Base-by-base conservation (phyloP, 441 rosid species). In the Manihot esculenta region DNA sequence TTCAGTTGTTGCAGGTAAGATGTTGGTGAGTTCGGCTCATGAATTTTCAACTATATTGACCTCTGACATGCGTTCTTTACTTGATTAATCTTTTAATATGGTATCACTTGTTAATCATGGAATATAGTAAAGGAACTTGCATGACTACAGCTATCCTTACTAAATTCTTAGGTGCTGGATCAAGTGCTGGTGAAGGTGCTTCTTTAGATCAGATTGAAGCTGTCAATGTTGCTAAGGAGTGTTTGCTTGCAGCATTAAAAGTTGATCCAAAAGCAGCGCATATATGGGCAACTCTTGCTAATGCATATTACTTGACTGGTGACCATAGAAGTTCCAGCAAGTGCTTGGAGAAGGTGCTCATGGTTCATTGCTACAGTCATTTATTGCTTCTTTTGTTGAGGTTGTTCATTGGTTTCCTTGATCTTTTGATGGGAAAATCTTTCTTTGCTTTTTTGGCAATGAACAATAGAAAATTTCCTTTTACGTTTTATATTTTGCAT, bases 341-440 rank as follows among this genome's bases (percentile, higher is more conserved):
- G 79, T 94, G 99, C 82, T 88, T 94, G 94, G 98, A 94, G 91
- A 94, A 94, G 99, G 99, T 94, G 89, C 89, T 79, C 83, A 78
- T 81, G 80, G 82, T 75, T 86, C 73, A 75, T 83, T 82, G 81
- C 75, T 82, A 61, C 74, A 62, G 76, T 80, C 79, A 74, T 80
- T 82, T 84, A 72, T 79, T 76, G 79, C 79, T 81, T 85, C 82
- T 75, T 75, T 76, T 87, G 56, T 78, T 83, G 83, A 83, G 87
- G 86, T 86, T 83, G 79, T 87, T 79, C 62, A 62, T 81, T 80
- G 78, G 73, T 82, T 78, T 83, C 82, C 72, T 82, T 83, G 58
- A 74, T 66, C 47, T 68, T 74, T 61, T 70, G 74, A 69, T 47
- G 59, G 66, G 51, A 48, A 74, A 70, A 69, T 21, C 45, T 56